A percentile compares a stretch with the other conserved stretches of the same genome.
phyloP scores from a whole-genome alignment of 176 grass and related monocot species.

The Oryza nivara region DNA sequence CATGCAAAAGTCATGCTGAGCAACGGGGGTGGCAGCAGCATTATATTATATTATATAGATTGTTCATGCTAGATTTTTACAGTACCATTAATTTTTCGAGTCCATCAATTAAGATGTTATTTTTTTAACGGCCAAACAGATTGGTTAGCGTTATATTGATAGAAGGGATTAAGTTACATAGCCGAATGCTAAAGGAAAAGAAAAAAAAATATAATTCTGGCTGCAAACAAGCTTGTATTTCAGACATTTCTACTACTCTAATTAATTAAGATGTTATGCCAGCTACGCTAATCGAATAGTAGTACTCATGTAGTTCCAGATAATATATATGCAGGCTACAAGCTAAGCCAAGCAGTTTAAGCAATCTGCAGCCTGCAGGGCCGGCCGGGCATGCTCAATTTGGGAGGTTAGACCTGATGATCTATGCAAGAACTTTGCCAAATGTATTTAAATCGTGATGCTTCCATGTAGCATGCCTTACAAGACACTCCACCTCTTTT shows the following conservation, averaged over 20 bases:
- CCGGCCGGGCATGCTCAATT: neutral
- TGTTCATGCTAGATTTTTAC: neutral
- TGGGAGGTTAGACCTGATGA: conserved; percentile 32
- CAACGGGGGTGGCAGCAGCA: neutral
- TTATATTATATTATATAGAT: neutral
- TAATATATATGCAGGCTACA: neutral
- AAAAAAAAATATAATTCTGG: too few species aligned
- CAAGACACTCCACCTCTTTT: conserved; percentile 44
- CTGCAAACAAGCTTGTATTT: too few species aligned
- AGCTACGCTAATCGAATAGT: neutral
- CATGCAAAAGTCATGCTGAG: conserved; percentile 19
- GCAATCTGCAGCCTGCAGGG: neutral
- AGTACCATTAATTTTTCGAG: too few species aligned
- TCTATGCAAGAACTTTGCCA: conserved; percentile 5
- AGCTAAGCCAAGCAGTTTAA: neutral
- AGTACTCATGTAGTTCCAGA: neutral
- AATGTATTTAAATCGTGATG: conserved; percentile 25
- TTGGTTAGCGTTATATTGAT: too few species aligned
- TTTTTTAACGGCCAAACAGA: too few species aligned
- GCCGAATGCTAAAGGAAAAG: too few species aligned
- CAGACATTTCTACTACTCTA: too few species aligned
- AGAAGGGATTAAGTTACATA: too few species aligned
- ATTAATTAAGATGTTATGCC: too few species aligned
- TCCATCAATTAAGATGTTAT: too few species aligned
- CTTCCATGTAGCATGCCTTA: conserved; percentile 52